phyloP scores from a whole-genome alignment of 495 filamentous ascomycete species.

The Hyaloscypha variabilis region DNA sequence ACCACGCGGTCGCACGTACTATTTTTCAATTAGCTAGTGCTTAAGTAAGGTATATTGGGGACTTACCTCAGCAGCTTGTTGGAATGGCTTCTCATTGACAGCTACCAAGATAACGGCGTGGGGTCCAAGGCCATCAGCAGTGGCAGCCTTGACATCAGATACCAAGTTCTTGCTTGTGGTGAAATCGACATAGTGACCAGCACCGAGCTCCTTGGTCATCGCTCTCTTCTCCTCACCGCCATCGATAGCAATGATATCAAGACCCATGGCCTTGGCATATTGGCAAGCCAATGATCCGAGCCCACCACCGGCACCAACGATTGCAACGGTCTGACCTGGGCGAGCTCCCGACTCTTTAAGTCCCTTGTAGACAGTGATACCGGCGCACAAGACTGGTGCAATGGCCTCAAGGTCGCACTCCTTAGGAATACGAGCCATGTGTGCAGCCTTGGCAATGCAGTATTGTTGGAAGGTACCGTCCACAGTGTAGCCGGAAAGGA shows the following conservation, averaged over 20 bases:
- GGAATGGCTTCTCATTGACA: slow-evolving; percentile 87
- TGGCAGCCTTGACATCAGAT: slow-evolving; percentile 76
- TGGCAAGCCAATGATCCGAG: slow-evolving; percentile 82
- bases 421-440: slow-evolving; percentile 80
- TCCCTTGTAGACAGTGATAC: slow-evolving; percentile 93
- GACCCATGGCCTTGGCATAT: slow-evolving; percentile 89
- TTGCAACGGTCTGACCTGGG: slow-evolving; percentile 78
- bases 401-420: slow-evolving; percentile 73
- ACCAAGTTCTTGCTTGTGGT: slow-evolving; percentile 72
- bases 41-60: no score
- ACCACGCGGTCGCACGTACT: slow-evolving; percentile 80
- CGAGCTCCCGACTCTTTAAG: slow-evolving; percentile 78
- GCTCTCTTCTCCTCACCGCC: slow-evolving; percentile 75
- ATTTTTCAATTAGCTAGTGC: no score
- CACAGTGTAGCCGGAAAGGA: slow-evolving; percentile 86
- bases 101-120: slow-evolving; percentile 88
- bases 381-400: slow-evolving; percentile 82
- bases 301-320: slow-evolving; percentile 89
- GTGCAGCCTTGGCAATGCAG: slow-evolving; percentile 79
- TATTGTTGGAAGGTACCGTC: slow-evolving; percentile 95
- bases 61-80: slow-evolving; percentile 88
- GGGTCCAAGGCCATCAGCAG: slow-evolving; percentile 77
- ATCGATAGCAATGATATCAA: slow-evolving; percentile 78
- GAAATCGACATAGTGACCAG: slow-evolving; percentile 78
- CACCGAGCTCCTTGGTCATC: slow-evolving; percentile 70